Evolutionary conservation across 208 protist species (phyloP), one percentile per base, ranked within the genome.

Genomic region (Leishmania major): DNA sequence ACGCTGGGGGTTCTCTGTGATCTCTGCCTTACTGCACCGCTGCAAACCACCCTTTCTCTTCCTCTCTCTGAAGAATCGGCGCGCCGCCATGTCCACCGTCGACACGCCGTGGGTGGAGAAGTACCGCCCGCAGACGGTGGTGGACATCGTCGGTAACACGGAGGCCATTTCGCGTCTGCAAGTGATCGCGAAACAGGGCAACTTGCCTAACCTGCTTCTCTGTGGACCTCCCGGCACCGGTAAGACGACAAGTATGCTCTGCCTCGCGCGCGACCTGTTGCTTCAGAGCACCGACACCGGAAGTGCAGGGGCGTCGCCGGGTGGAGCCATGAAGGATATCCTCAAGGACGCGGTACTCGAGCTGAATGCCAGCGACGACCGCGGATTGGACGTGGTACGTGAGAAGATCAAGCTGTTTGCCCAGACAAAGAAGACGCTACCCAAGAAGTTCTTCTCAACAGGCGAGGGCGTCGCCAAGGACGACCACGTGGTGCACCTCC

Each of bases 291-390:
- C 69, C 13, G 79, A 79, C 31, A 66, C 70, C 2, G 76, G 40
- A n/a, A 76, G n/a, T n/a, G 49, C 80, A 51, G 67, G 71, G 47
- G 51, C 59, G 13, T 31, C 69, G 22, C 62, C 77, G 31, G 73
- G 66, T 59, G 80, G 79, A 2, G 51, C 55, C 28, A 55, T 37
- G 59, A 82, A 83, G 22, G 77, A 93, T 31, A 92, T 93, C 17
- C 96, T 99, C 53, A 96, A 99, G 87, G 90, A 97, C 31, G 93
- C 99, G 8, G 99, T 99, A 70, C 89, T 99, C 13, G 99, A 99
- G 93, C 94, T 99, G 31, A 99, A 99, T 89, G 99, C 99, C 19
- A 99, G 98, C 47, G 99, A 99, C 88, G 99, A 99, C 72, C 90
- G 99, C 47, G 99, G 99, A 25, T 98, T 99, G 64, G 93, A 99